These are phyloP conservation scores for Pugionium dolabratum DNA, from an alignment of 345 rosid species.

Conservation along the genomic window DNA sequence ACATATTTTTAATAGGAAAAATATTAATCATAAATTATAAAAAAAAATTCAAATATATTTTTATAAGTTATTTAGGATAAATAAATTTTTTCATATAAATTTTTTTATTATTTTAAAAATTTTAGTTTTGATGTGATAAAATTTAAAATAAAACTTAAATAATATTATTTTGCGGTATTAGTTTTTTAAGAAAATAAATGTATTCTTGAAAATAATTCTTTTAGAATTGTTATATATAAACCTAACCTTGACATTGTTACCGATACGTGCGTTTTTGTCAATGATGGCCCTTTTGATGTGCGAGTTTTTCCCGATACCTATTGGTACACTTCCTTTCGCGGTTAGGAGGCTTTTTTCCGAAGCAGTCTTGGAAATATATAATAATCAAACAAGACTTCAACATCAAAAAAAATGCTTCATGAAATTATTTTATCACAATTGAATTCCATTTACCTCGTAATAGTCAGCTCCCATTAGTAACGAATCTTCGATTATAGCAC, in stretches of 20 bases:
- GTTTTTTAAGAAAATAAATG: too few species aligned
- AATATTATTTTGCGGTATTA: too few species aligned
- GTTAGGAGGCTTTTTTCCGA: slow-evolving; percentile 75
- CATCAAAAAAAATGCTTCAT: not conserved
- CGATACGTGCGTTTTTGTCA: slow-evolving; percentile 91
- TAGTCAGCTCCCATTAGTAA: slow-evolving; percentile 96
- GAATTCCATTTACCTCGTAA: slow-evolving; percentile 61
- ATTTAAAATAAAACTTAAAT: too few species aligned
- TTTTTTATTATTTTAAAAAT: too few species aligned
- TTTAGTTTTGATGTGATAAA: too few species aligned
- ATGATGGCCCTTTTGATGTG: slow-evolving; percentile 90
- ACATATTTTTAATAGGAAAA: too few species aligned
- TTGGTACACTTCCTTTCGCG: slow-evolving; percentile 87
- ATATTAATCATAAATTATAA: too few species aligned
- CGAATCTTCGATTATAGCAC: slow-evolving; percentile 88
- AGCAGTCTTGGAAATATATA: slow-evolving; percentile 50
- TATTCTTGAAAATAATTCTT: too few species aligned
- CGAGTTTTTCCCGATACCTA: slow-evolving; percentile 79
- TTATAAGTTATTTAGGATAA: too few species aligned
- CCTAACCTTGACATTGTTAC: slow-evolving; percentile 77
- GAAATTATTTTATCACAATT: not conserved
- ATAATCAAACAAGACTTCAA: not conserved
- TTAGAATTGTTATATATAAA: not conserved
- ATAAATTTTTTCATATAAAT: too few species aligned
- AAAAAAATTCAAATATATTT: too few species aligned